Conservation (phyloP, 352 stramenopile genomes). For the Globisporangium cystogenes region DNA sequence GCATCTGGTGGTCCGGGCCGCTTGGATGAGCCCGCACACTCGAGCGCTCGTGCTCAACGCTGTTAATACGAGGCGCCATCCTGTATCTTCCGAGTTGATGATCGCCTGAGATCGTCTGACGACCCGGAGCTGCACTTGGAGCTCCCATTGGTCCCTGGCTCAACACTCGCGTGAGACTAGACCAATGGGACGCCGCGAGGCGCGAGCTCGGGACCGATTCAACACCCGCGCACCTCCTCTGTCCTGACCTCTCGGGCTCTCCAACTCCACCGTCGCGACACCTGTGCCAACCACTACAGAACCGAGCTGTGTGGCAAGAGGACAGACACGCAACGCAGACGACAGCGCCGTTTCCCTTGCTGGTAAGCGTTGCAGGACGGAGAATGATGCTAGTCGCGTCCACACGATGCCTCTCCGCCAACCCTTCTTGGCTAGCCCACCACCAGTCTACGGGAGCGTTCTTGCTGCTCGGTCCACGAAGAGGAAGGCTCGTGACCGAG, state of each 20-base stretch:
- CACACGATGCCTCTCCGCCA: not conserved
- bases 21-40: not conserved
- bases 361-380: not conserved
- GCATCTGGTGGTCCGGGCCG: not conserved
- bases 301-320: not conserved
- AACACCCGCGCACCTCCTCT: not conserved
- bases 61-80: not conserved
- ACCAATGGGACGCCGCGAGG: not conserved
- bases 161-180: not conserved
- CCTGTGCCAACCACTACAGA: not conserved
- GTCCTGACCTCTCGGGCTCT: not conserved
- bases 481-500: too few relatives aligned
- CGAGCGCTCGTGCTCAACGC: not conserved
- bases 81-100: not conserved
- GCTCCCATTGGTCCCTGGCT: slow-evolving; percentile 3
- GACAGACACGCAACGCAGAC: not conserved
- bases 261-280: not conserved
- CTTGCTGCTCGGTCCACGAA: too few relatives aligned
- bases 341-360: not conserved
- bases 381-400: not conserved
- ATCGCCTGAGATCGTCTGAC: not conserved
- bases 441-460: too few relatives aligned
- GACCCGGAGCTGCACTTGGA: not conserved
- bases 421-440: too few relatives aligned
- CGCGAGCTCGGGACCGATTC: not conserved